Evolutionary conservation across 371 early-diverging fungal genomes (phyloP), one percentile per base, ranked within the genome.

Genomic region (Gilbertella persicaria): DNA sequence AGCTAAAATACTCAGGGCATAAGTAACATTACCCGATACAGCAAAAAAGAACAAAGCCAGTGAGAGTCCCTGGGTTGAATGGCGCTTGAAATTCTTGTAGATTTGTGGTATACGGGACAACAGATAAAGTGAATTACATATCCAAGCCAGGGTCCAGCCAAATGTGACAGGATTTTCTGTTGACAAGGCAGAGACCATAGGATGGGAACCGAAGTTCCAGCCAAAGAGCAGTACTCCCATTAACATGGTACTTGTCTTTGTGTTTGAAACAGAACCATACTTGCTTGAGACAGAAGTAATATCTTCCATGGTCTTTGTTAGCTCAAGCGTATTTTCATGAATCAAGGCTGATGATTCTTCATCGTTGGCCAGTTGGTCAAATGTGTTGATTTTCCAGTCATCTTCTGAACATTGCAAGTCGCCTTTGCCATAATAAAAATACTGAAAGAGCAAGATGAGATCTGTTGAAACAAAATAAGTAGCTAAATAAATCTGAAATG

Each of bases 101-200:
- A 90, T 77, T 54, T 90, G 90, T 9, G 90, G 89, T 44, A 87
- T 61, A 16, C 90, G 73, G 16, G 82, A 79, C 0, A 74, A 58
- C 16, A 90, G 52, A 54, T 90, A 88, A 35, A 87, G 73, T 13
- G 67, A 21, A 0, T 83, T 77, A 61, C 88, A 88, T 2, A 67
- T 50, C 84, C 84, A 90, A 0, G 88, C 82, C 36, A 84, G 57
- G 10, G 81, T 45, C 16, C 69, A 52, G 7, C 90, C 90, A 24
- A 85, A 21, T 10, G 62, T 39, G 0, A 47, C 21, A 14, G 2
- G 6, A 21, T 19, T 35, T 42, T 48, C 29, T n/a, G 28, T 20
- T 45, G 20, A 10, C 30, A 20, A 38, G 21, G 50, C 9, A 13
- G 20, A 8, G 13, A 33, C 17, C 24, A 14, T 6, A 12, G 35